A percentile compares a stretch with the other conserved stretches of the same genome.
phyloP scores from a whole-genome alignment of 495 filamentous ascomycete genomes.

The Aspergillus affinis region DNA sequence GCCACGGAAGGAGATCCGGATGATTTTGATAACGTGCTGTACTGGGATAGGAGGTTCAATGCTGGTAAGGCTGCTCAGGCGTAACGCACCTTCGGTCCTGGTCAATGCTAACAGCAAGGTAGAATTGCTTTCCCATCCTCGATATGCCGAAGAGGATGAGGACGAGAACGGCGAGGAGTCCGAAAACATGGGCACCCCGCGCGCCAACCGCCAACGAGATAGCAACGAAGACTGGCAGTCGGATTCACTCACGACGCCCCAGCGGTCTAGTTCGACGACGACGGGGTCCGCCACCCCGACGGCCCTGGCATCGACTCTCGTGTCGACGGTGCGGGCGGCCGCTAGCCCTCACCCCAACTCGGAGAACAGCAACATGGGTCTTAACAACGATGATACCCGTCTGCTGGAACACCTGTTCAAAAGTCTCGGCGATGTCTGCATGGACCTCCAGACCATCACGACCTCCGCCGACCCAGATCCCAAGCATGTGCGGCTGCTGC shows the following conservation, averaged over 20 bases:
- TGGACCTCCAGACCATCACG: slow-evolving; percentile 62
- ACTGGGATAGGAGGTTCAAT: slow-evolving; percentile 45
- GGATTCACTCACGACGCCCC: slow-evolving; percentile 8
- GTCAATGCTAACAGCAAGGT: slow-evolving; percentile 6
- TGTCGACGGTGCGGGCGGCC: slow-evolving; percentile 42
- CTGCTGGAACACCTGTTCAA: slow-evolving; percentile 74
- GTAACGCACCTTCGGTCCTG: not conserved
- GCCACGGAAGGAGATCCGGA: slow-evolving; percentile 65
- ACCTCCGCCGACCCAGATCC: slow-evolving; percentile 46
- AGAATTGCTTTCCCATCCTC: slow-evolving; percentile 30
- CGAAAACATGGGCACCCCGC: slow-evolving; percentile 17
- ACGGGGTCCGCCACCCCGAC: slow-evolving; percentile 38
- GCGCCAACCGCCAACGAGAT: slow-evolving; percentile 18
- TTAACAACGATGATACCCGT: slow-evolving; percentile 68
- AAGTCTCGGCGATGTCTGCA: slow-evolving; percentile 68
- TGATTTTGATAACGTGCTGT: slow-evolving; percentile 40
- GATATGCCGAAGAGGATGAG: slow-evolving; percentile 18
- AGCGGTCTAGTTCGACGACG: slow-evolving; percentile 31
- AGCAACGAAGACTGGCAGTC: not conserved
- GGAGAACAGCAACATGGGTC: slow-evolving; percentile 35
- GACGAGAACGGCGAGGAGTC: slow-evolving; percentile 6
- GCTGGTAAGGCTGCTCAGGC: slow-evolving; percentile 28
- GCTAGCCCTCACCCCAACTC: slow-evolving; percentile 35
- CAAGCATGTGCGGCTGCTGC: slow-evolving; percentile 60
- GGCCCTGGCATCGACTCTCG: slow-evolving; percentile 36